A percentile compares a stretch with the other conserved stretches of the same genome.
Conservation (phyloP, 495 filamentous ascomycete species). For the Penicillium silybi region DNA sequence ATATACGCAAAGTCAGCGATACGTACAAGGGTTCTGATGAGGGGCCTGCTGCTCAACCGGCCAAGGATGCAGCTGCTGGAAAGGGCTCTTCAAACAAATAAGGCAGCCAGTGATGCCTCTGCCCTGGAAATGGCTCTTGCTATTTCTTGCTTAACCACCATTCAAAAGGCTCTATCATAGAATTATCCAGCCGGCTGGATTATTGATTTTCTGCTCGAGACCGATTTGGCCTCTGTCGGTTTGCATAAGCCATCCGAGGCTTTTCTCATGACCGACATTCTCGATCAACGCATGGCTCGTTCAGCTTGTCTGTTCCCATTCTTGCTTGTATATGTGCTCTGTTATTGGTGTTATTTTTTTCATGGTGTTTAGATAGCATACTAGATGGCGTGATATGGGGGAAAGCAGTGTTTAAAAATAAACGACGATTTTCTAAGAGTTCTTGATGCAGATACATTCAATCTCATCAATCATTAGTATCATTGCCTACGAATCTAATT, state of each 20-base stretch:
- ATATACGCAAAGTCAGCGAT: neutral
- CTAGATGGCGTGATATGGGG: conserved; percentile 3
- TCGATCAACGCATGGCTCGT: neutral
- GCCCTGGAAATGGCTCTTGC: neutral
- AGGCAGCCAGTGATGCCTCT: neutral
- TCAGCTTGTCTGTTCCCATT: neutral
- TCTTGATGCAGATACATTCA: neutral
- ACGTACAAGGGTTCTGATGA: conserved; percentile 13
- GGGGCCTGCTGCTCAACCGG: conserved; percentile 12
- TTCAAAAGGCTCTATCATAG: neutral
- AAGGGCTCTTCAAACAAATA: conserved; percentile 16
- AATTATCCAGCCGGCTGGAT: neutral
- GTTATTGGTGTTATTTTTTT: conserved; percentile 4
- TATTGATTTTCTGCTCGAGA: neutral
- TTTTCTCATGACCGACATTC: neutral
- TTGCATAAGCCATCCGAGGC: neutral
- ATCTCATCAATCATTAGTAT: neutral
- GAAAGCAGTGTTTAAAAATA: neutral
- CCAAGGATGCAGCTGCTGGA: conserved; percentile 10
- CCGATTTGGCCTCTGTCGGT: neutral
- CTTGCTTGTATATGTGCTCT: conserved; percentile 7
- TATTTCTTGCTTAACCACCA: neutral
- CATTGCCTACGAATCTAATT: neutral
- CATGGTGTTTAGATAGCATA: conserved; percentile 14
- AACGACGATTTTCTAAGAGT: neutral